Evolutionary conservation across 805 yeast species (phyloP), one percentile per base, ranked within the genome.

Genomic region (Sugiyamaella boreocaroliniensis): DNA sequence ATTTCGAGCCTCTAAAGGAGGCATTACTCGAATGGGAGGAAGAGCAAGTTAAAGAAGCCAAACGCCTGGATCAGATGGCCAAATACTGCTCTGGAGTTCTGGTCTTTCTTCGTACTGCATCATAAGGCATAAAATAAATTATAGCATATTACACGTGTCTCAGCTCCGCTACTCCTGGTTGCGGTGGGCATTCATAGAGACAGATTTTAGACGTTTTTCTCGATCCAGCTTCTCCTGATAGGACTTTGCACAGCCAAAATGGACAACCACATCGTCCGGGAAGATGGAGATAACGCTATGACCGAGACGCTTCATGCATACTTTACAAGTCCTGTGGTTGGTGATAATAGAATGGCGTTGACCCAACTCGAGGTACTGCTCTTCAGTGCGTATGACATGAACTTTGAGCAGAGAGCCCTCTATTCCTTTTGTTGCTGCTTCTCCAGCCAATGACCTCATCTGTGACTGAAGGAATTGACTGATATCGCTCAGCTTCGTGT

Each of bases 1-100:
- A 49, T 10, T 45, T 56, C 43, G 71, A 66, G 2, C 63, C 65
- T n/a, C 67, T 85, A 45, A 66, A 68, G 8, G 67, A 61, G 0
- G 77, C 81, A 1, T 67, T 89, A 46, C 67, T 71, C 2, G 58
- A 65, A 19, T 85, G 87, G 84, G 68, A 73, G 42, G 60, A 49
- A 0, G 63, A 65, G 8, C 83, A 80, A 55, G 56, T 63, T 8
- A 59, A 53, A 0, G 75, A 73, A 46, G 71, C 76, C 40, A 73
- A 72, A 2, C 74, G 73, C 14, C 67, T 90, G 61, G 95, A 88
- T 62, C 79, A 77, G 29, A 68, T 86, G 55, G 79, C 80, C 41
- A 86, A 89, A 65, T 88, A 82, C 68, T 87, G 96, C 67, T 77
- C 93, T 1, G 90, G 95, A 53, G 89, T 89, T 15, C 70, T 86